These are phyloP conservation scores for Margaritispora aquatica DNA, from an alignment of 495 filamentous ascomycete species.

Conservation along the genomic window DNA sequence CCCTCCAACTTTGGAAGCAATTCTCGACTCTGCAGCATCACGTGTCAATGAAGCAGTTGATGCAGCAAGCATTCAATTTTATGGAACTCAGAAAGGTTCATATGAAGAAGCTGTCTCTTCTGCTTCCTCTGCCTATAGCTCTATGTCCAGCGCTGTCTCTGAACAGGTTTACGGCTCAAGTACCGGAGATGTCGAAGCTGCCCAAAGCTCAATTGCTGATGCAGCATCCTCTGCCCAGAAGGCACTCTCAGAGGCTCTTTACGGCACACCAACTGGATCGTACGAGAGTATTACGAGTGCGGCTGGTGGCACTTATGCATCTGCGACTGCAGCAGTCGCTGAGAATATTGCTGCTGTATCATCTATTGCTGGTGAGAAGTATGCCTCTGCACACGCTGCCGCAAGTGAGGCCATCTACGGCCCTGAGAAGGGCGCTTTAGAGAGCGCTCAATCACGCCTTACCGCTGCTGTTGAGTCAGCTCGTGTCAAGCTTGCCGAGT, in stretches of 20 bases:
- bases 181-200: conserved; percentile 41
- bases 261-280: conserved; percentile 32
- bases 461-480: conserved; percentile 21
- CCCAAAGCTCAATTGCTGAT: conserved; percentile 39
- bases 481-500: conserved; percentile 18
- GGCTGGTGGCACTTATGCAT: conserved; percentile 36
- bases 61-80: conserved; percentile 53
- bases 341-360: conserved; percentile 31
- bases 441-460: conserved; percentile 22
- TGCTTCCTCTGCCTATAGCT: conserved; percentile 37
- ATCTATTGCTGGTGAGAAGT: conserved; percentile 36
- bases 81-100: conserved; percentile 50
- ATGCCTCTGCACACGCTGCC: conserved; percentile 29
- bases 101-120: conserved; percentile 45
- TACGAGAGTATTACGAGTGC: conserved; percentile 17
- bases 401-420: conserved; percentile 17
- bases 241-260: conserved; percentile 48
- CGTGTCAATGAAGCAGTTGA: conserved; percentile 53
- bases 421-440: conserved; percentile 26
- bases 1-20: conserved; percentile 50
- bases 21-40: conserved; percentile 48
- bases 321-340: conserved; percentile 23
- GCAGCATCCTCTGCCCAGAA: conserved; percentile 43
- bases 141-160: conserved; percentile 41
- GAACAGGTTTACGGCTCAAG: conserved; percentile 51